Percentiles rank a stretch among this genome's conserved stretches.
phyloP scores from a whole-genome alignment of 352 stramenopile species.

The Phytophthora meadii region DNA sequence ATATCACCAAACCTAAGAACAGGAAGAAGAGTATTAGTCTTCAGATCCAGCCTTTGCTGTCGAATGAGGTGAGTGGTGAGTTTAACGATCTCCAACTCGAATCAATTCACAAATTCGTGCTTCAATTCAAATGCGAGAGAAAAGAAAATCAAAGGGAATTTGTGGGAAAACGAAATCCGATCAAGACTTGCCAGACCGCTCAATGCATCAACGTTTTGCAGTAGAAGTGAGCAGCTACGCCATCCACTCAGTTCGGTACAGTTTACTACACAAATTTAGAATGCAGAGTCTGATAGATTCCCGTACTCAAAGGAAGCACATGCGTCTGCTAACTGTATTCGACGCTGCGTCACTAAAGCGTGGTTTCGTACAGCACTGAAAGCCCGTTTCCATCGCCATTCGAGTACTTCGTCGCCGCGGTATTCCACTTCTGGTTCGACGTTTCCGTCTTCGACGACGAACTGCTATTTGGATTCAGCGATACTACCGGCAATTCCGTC shows the following conservation, averaged over 20 bases:
- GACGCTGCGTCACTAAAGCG: constrained; percentile 28
- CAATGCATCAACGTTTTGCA: constrained; percentile 54
- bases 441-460: constrained; percentile 32
- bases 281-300: constrained; percentile 10
- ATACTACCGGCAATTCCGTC: no score
- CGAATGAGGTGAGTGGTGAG: no score
- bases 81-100: no score
- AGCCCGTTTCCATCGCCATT: constrained; percentile 28
- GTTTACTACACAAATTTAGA: constrained; percentile 10
- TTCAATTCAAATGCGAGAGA: constrained; percentile 40
- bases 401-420: constrained; percentile 40
- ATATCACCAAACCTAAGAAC: no score
- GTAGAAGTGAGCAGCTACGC: constrained; percentile 46
- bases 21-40: no score
- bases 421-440: constrained; percentile 30
- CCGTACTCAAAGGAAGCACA: constrained; percentile 56
- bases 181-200: constrained; percentile 57
- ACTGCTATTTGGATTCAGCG: constrained; percentile 45
- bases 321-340: constrained; percentile 26
- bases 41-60: no score
- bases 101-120: no score
- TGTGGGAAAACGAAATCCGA: constrained; percentile 66
- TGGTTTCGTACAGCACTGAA: constrained; percentile 37
- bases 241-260: constrained; percentile 39
- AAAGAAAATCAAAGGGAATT: constrained; percentile 50